Conservation (phyloP, 805 yeast species). For the Peterozyma xylosa region DNA sequence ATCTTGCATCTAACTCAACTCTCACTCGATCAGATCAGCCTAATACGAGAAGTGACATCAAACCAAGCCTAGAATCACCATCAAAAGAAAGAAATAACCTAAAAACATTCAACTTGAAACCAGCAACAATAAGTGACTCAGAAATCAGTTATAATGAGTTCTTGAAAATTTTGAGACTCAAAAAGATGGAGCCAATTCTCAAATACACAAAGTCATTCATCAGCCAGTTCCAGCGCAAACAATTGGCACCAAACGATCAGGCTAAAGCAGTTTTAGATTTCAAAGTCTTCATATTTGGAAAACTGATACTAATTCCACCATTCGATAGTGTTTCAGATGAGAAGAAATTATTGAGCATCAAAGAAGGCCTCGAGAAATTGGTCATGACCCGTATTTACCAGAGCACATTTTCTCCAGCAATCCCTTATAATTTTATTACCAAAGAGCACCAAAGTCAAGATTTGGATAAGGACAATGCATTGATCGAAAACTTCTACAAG, state of each 20-base stretch:
- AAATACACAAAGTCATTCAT: constrained; percentile 81
- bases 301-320: constrained; percentile 17
- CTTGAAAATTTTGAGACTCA: constrained; percentile 59
- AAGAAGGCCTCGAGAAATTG: constrained; percentile 89
- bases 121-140: too few relatives aligned
- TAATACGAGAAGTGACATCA: too few relatives aligned
- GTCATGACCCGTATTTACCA: constrained; percentile 81
- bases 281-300: constrained; percentile 58
- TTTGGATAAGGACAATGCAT: constrained; percentile 57
- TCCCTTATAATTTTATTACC: constrained; percentile 27
- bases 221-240: constrained; percentile 59
- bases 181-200: constrained; percentile 82
- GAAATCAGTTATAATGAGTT: constrained; percentile 79
- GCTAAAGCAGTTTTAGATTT: constrained; percentile 72
- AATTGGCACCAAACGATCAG: constrained; percentile 75
- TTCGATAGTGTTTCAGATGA: constrained; percentile 61
- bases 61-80: too few relatives aligned
- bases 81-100: too few relatives aligned
- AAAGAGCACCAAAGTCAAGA: constrained; percentile 58
- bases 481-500: constrained; percentile 25
- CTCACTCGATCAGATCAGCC: too few relatives aligned
- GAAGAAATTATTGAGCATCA: constrained; percentile 46
- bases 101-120: too few relatives aligned
- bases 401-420: constrained; percentile 69
- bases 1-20: too few relatives aligned